Evolutionary conservation across 1,284 basidiomycete species (phyloP).

Genomic region (Ustilago vetiveriae): DNA sequence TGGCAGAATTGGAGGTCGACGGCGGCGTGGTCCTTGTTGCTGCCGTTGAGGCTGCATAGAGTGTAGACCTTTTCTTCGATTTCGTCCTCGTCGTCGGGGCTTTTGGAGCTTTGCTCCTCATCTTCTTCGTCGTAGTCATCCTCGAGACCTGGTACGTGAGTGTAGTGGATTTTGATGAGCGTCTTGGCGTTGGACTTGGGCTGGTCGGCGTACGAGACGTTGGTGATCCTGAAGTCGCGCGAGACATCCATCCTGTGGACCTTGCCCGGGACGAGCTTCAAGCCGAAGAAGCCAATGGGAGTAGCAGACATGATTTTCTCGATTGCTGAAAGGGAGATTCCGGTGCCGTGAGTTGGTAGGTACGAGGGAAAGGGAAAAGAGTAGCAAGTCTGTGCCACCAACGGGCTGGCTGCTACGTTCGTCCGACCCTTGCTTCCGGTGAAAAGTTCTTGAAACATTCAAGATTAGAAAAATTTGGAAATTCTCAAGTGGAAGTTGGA

Average conservation of each 20-base stretch:
- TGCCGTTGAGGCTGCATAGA: conserved; percentile 70
- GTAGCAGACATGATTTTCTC: conserved; percentile 54
- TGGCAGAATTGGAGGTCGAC: conserved; percentile 75
- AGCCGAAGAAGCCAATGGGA: conserved; percentile 62
- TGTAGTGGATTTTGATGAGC: conserved; percentile 80
- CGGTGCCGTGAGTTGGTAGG: not conserved
- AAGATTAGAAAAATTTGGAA: too few species aligned
- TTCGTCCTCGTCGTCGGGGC: conserved; percentile 62
- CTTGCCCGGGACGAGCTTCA: conserved; percentile 73
- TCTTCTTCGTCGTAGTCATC: conserved; percentile 71
- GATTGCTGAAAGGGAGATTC: too few species aligned
- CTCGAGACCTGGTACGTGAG: conserved; percentile 67
- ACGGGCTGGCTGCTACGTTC: too few species aligned
- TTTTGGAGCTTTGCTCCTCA: conserved; percentile 61
- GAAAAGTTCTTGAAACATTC: too few species aligned
- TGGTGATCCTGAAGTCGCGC: conserved; percentile 82
- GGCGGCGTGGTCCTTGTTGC: conserved; percentile 76
- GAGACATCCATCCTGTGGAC: conserved; percentile 74
- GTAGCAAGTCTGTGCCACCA: conserved; percentile 7
- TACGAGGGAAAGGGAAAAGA: too few species aligned
- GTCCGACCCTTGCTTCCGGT: too few species aligned
- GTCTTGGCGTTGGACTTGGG: conserved; percentile 74
- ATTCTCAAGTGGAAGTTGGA: too few species aligned
- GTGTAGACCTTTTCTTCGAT: conserved; percentile 69
- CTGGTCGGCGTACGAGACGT: conserved; percentile 77